These are phyloP conservation scores for Venturia asperata DNA, from an alignment of 2,329 filamentous ascomycete genomes.

Conservation along the genomic window DNA sequence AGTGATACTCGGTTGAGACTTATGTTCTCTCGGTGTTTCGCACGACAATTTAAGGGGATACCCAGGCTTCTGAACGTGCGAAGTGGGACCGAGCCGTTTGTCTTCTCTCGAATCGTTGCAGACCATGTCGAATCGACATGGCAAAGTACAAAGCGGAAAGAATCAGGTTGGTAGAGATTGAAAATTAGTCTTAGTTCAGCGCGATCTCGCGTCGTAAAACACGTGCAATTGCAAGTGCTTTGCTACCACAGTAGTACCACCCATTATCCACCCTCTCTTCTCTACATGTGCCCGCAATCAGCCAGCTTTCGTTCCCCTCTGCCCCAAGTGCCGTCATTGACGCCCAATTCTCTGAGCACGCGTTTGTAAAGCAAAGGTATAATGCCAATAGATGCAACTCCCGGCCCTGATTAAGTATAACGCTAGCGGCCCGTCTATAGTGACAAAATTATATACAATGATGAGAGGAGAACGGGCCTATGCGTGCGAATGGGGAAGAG, in stretches of 20 bases:
- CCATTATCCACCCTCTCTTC: neutral
- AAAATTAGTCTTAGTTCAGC: neutral
- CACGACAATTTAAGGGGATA: neutral
- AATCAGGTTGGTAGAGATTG: neutral
- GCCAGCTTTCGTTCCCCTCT: too few species aligned
- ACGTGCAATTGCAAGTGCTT: neutral
- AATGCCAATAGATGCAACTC: neutral
- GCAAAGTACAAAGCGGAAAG: neutral
- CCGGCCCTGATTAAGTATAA: neutral
- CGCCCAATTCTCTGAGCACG: neutral
- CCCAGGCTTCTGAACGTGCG: neutral
- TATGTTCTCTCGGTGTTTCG: neutral
- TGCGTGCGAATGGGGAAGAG: constrained; percentile 3
- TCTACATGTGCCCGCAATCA: neutral
- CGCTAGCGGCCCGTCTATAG: neutral
- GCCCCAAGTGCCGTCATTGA: too few species aligned
- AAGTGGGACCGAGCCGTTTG: neutral
- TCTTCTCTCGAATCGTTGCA: neutral
- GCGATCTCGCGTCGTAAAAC: constrained; percentile 5
- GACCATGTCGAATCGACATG: neutral
- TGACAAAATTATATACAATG: neutral
- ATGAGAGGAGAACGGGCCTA: neutral
- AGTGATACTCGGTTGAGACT: neutral
- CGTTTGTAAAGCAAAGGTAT: constrained; percentile 1
- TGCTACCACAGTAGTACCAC: neutral